phyloP scores from a whole-genome alignment of 495 filamentous ascomycete genomes.

The Penicillium ochrochloron region DNA sequence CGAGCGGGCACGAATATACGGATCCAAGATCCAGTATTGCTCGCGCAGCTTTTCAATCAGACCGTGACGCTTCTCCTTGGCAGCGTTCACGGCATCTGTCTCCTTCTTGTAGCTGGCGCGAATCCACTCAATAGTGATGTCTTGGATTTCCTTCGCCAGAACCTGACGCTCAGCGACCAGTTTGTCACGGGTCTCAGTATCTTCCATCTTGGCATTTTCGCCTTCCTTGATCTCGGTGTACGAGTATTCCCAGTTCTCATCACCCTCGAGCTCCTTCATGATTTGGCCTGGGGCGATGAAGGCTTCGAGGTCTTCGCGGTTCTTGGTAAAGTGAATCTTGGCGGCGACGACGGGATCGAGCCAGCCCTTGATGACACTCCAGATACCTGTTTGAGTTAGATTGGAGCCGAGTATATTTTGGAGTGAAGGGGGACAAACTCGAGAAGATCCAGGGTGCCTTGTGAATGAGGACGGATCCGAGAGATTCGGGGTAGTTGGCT shows the following conservation, averaged over 20 bases:
- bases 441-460: constrained; percentile 98
- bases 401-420: constrained; percentile 5
- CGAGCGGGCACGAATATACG: constrained; percentile 72
- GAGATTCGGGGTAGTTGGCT: constrained; percentile 94
- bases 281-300: constrained; percentile 77
- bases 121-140: constrained; percentile 73
- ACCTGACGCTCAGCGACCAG: constrained; percentile 62
- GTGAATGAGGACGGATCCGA: constrained; percentile 93
- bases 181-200: constrained; percentile 63
- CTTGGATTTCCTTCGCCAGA: constrained; percentile 72
- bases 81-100: constrained; percentile 44
- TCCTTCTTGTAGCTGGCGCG: constrained; percentile 52
- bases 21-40: constrained; percentile 86
- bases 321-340: constrained; percentile 92
- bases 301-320: constrained; percentile 72
- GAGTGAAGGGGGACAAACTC: constrained; percentile 50
- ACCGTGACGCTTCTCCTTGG: constrained; percentile 60
- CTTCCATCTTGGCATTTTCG: constrained; percentile 75
- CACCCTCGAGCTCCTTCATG: constrained; percentile 76
- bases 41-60: constrained; percentile 64
- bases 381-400: constrained; percentile 58
- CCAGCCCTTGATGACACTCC: constrained; percentile 94
- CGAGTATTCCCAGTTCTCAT: constrained; percentile 78
- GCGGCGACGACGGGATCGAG: constrained; percentile 68
- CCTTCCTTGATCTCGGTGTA: constrained; percentile 73